Evolutionary conservation across 495 filamentous ascomycete genomes (phyloP), one percentile per base, ranked within the genome.

Genomic region (Penicillium chermesinum): DNA sequence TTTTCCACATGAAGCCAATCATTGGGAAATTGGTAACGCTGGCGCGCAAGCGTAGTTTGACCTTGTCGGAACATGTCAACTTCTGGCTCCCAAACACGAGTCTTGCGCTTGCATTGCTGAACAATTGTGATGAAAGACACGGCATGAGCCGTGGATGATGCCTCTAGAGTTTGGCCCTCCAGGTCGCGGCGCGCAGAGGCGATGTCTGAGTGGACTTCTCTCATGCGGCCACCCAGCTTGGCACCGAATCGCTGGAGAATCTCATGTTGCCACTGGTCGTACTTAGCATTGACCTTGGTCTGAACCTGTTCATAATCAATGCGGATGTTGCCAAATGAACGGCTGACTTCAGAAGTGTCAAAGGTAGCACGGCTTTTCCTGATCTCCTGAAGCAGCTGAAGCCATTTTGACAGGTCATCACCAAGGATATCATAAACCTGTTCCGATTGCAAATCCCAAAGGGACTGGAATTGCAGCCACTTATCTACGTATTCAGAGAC

Each of bases 261-360:
- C 46, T 99, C 93, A 54, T 96, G 90, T 59, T 99, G 93, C 93
- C 93, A 99, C 66, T 97, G 94, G 63, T 99, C 94, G 58, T 99
- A 99, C 59, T 96, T 97, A 46, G 88, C 87, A 62, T 96, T 96
- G 63, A 99, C 91, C 64, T 91, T 96, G 25, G 89, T 88, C 61
- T 97, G 94, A 0, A 99, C 93, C 67, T 99, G 93, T 55, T 96
- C 93, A 51, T 97, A 97, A 62, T 97, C 91, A 53, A 99, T 88
- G 7, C 84, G 87, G 42, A 96, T 83, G 61, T 94, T 90, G 8
- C 93, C 93, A 61, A 99, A 97, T 6, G 83, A 86, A 36, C 85
- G 83, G 63, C 84, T 89, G 41, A 90, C 86, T 56, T 95, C 91
- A 8, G 91, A 91, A 3, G 88, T 97, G 59, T 99, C 93, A 55